Percentiles rank a stretch among this genome's conserved stretches.
Evolutionary conservation across 139 green algal genomes (phyloP).

Genomic region (Chloropicon primus): DNA sequence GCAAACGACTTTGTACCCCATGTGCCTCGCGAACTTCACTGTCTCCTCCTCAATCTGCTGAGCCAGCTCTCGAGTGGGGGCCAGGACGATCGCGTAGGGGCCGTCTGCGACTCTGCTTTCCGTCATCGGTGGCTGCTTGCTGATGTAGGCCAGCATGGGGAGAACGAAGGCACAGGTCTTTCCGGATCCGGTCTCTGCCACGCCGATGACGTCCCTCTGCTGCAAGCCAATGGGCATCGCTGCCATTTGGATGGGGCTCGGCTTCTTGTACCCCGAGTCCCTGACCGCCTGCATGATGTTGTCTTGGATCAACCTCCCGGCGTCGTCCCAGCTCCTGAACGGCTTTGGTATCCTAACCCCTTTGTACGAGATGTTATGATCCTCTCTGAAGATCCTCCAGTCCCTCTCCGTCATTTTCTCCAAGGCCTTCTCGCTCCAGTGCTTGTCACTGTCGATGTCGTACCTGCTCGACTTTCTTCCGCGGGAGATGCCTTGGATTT

Average conservation of each 20-base stretch:
- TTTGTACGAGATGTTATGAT: conserved; percentile 94
- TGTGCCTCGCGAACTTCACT: conserved; percentile 50
- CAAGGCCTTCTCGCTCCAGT: conserved; percentile 86
- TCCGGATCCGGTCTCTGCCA: conserved; percentile 86
- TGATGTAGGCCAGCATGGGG: conserved; percentile 91
- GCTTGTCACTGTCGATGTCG: conserved; percentile 49
- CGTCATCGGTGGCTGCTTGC: conserved; percentile 76
- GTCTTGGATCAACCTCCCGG: not conserved
- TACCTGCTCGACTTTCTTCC: conserved; percentile 55
- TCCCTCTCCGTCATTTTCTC: conserved; percentile 88
- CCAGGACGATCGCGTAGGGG: conserved; percentile 89
- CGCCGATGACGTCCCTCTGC: conserved; percentile 87
- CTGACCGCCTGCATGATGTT: conserved; percentile 10
- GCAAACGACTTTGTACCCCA: conserved; percentile 54
- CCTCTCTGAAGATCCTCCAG: conserved; percentile 99
- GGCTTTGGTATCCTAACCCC: conserved; percentile 22
- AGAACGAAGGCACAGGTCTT: conserved; percentile 97
- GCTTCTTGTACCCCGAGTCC: conserved; percentile 76
- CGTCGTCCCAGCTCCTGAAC: conserved; percentile 36
- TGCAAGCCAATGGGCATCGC: conserved; percentile 84
- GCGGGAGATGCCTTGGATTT: conserved; percentile 38
- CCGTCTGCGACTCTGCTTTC: conserved; percentile 54
- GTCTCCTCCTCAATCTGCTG: conserved; percentile 88
- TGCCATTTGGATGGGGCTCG: conserved; percentile 94
- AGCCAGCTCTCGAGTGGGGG: conserved; percentile 86